Evolutionary conservation across 169 alveolate genomes (phyloP), one percentile per base, ranked within the genome.

Genomic region (Fabrea salina): DNA sequence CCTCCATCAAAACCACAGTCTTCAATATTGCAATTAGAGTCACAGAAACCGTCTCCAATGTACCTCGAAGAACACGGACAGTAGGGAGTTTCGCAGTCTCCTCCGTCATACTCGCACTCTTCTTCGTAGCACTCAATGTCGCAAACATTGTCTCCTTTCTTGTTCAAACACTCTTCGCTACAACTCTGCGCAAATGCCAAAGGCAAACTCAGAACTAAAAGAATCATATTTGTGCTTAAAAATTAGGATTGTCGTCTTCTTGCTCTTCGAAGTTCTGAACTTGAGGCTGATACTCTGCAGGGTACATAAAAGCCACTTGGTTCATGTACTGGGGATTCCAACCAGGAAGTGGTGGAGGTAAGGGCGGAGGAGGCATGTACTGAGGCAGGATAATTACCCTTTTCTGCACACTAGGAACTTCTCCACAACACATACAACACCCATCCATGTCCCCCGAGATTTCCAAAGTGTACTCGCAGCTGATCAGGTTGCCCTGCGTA

Each of bases 351-450:
- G 50, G 33, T 37, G 27, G 1, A 7, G 75, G 75, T 37, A 64
- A 19, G 2, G 56, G 27, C 4, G 50, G 43, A 11, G 54, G 54
- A 6, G 71, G 39, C 19, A 22, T 22, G 19, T 51, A 27, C 1
- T 30, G 39, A 7, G 75, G 75, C 19, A 32, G 13, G 16, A 64
- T 64, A 33, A 22, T 70, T 47, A 70, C 66, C 1, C 25, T 27
- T 22, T 41, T 19, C 13, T 0, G 1, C 1, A 70, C 33, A 13
- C 44, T 47, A 44, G 79, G 2, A 4, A 32, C 16, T 27, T 43
- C 79, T 1, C 79, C 79, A 50, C 79, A 70, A n/a, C 79, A 70
- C 79, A 70, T 47, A 22, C 79, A 70, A n/a, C 22, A 4, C 49
- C 79, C 79, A 44, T 70, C 79, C 79, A 70, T 70, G 16, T 70